phyloP scores from a whole-genome alignment of 257 asterid species.

The Phtheirospermum japonicum region DNA sequence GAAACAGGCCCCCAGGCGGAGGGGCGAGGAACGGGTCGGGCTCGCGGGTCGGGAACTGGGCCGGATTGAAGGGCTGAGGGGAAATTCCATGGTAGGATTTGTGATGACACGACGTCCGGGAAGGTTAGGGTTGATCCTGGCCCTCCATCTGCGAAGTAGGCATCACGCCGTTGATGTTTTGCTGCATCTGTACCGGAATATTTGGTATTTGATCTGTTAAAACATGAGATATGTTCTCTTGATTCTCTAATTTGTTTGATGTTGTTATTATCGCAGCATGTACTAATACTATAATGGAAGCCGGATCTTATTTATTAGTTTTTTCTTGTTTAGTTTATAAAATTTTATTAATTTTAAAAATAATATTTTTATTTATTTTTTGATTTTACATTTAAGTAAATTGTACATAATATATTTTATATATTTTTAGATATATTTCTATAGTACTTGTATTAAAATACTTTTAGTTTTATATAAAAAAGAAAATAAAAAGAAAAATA shows the following conservation, averaged over 20 bases:
- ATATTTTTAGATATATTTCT: too few species aligned
- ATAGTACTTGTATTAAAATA: too few species aligned
- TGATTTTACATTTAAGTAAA: too few species aligned
- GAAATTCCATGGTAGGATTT: constrained; percentile 68
- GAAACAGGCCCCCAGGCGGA: constrained; percentile 47
- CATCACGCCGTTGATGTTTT: constrained; percentile 25
- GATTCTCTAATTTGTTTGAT: constrained; percentile 41
- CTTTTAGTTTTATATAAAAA: too few species aligned
- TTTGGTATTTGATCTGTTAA: constrained; percentile 24
- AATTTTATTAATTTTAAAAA: too few species aligned
- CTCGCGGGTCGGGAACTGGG: constrained; percentile 33
- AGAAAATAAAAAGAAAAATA: too few species aligned
- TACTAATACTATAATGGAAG: too few species aligned
- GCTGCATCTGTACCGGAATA: constrained; percentile 42
- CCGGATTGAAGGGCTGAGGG: constrained; percentile 36
- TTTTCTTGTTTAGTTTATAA: too few species aligned
- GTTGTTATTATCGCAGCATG: constrained; percentile 29
- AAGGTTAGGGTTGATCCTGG: constrained; percentile 38
- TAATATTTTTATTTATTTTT: too few species aligned
- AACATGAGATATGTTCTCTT: constrained; percentile 33
- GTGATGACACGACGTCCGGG: constrained; percentile 43
- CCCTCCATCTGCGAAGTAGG: constrained; percentile 24
- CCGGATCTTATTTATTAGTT: too few species aligned
- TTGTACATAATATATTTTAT: too few species aligned
- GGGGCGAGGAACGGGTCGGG: constrained; percentile 68